Percentiles rank a stretch among this genome's conserved stretches.
These are phyloP conservation scores for Colletotrichum eleusines DNA, from an alignment of 2,329 filamentous ascomycete genomes.

Conservation along the genomic window DNA sequence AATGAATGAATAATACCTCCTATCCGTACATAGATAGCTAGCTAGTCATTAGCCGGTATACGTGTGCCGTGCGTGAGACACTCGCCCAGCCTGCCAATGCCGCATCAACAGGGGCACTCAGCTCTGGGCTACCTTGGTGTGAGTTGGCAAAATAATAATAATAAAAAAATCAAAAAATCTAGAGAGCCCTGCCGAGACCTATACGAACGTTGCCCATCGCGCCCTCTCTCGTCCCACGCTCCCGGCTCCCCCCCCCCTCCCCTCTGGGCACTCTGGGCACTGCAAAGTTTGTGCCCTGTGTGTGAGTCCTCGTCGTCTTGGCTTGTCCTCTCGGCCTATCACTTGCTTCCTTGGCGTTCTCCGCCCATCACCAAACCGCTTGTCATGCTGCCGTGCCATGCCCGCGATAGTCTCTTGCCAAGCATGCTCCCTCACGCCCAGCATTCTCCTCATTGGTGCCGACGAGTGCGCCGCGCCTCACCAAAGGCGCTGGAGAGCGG, in stretches of 20 bases:
- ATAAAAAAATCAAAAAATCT: too few relatives aligned
- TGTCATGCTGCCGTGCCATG: slow-evolving; percentile 41
- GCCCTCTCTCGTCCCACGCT: slow-evolving; percentile 25
- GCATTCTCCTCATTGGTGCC: slow-evolving; percentile 36
- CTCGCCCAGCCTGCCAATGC: slow-evolving; percentile 32
- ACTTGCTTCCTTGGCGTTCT: slow-evolving; percentile 37
- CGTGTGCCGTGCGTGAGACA: slow-evolving; percentile 39
- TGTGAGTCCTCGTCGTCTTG: slow-evolving; percentile 23
- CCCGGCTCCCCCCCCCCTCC: background rate
- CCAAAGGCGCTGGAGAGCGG: slow-evolving; percentile 33
- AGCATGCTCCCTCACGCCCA: slow-evolving; percentile 36
- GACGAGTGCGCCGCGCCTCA: slow-evolving; percentile 28
- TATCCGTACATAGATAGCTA: too few relatives aligned
- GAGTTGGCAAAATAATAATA: background rate
- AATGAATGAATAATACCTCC: too few relatives aligned
- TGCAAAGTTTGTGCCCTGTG: background rate
- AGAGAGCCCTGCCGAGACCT: slow-evolving; percentile 27
- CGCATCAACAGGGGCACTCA: slow-evolving; percentile 40
- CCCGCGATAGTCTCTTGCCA: slow-evolving; percentile 40
- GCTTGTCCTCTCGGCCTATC: slow-evolving; percentile 15
- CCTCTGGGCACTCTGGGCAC: too few relatives aligned
- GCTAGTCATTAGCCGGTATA: background rate
- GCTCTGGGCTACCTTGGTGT: slow-evolving; percentile 3
- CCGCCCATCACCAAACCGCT: slow-evolving; percentile 38
- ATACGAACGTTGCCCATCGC: slow-evolving; percentile 6